phyloP scores from a whole-genome alignment of 148 eudicot species.

The Amaranthus cruentus region DNA sequence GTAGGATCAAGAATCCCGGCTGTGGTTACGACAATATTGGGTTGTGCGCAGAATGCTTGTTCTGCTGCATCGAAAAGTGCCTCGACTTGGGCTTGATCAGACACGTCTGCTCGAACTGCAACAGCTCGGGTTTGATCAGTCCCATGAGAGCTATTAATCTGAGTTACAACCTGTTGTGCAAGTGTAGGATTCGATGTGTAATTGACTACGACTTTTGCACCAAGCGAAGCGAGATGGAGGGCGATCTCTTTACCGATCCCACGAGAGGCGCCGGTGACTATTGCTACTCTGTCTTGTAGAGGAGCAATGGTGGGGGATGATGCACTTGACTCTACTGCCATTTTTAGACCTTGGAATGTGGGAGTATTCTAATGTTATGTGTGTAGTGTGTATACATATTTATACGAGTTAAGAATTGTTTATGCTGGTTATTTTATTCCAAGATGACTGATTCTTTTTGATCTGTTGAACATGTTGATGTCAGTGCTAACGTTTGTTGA shows the following conservation, averaged over 20 bases:
- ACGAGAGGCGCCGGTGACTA: slow-evolving; percentile 47
- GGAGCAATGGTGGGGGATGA: slow-evolving; percentile 26
- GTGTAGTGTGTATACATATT: background rate
- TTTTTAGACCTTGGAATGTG: background rate
- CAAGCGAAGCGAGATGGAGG: slow-evolving; percentile 25
- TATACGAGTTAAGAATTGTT: background rate
- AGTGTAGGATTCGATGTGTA: slow-evolving; percentile 34
- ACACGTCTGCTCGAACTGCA: slow-evolving; percentile 24
- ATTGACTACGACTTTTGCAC: slow-evolving; percentile 32
- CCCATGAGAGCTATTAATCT: slow-evolving; percentile 15
- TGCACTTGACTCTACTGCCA: slow-evolving; percentile 23
- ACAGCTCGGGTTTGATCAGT: slow-evolving; percentile 10
- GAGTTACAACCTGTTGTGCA: slow-evolving; percentile 25
- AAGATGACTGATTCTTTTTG: background rate
- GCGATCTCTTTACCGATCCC: slow-evolving; percentile 40
- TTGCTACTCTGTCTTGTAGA: slow-evolving; percentile 33
- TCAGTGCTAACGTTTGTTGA: slow-evolving; percentile 18
- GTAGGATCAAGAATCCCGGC: slow-evolving; percentile 32
- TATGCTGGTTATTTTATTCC: background rate
- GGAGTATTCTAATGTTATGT: background rate
- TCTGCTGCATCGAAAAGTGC: slow-evolving; percentile 17
- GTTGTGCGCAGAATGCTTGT: slow-evolving; percentile 15
- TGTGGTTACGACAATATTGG: slow-evolving; percentile 29
- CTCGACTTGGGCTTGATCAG: slow-evolving; percentile 21
- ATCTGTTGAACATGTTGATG: background rate